Evolutionary conservation across 2,329 filamentous ascomycete species (phyloP), one percentile per base, ranked within the genome.

Genomic region (Curvularia lunata): DNA sequence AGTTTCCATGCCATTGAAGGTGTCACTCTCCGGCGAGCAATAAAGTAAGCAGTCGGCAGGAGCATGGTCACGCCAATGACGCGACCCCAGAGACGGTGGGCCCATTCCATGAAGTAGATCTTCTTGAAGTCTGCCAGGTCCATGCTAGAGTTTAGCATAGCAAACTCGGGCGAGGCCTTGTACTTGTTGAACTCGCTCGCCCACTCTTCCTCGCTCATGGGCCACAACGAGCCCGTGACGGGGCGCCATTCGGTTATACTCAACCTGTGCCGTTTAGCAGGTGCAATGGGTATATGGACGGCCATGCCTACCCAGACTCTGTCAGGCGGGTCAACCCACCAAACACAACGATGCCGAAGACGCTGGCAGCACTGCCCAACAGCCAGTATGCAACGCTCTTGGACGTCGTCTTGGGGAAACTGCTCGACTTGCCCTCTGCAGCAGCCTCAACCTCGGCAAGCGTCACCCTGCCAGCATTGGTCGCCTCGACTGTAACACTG

Each of bases 61-160:
- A 97, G 87, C 77, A 98, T 97, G 49, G 91, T 90, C 62, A 98
- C 78, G 58, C 95, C 95, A 56, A 99, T 91, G 68, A 96, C 84
- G 64, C 95, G 89, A 45, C 95, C 95, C 93, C 95, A 98, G 54
- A 97, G 84, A 28, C 95, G 87, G 78, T 99, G 95, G 42, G 89
- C 88, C 95, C 95, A 99, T 82, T 99, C 95, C 95, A 98, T 98
- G 78, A 90, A 99, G 84, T 98, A 99, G 66, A 99, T 99, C 75
- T 95, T 90, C 79, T 98, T 97, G 82, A 98, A 99, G 76, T 99
- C 95, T 57, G 88, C 85, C 55, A 99, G 83, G 30, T 86, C 89
- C 95, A 99, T 99, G 76, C 91, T 86, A 30, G 93, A 90, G 80
- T 99, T 99, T 67, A 99, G 84, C 61, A 92, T 85, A 73, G 91